Evolutionary conservation across 2,329 filamentous ascomycete genomes (phyloP).

Genomic region (Fusarium sulawesiense): DNA sequence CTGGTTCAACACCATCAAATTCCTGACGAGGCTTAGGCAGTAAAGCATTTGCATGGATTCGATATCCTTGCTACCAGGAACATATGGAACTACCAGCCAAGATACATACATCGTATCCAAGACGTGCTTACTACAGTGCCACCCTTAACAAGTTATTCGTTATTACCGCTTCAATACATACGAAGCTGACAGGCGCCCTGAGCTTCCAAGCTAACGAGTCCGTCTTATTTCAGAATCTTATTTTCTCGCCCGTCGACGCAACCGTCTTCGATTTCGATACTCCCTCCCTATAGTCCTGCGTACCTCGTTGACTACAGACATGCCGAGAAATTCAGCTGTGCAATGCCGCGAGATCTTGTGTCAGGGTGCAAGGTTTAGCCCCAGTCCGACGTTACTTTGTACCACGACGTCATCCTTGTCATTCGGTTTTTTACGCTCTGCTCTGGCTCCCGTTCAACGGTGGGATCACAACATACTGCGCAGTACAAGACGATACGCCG

Average conservation of each 20-base stretch:
- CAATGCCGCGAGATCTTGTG: constrained; percentile 47
- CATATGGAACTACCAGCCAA: neutral
- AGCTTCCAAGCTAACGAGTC: neutral
- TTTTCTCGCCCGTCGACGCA: neutral
- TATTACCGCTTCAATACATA: neutral
- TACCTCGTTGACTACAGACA: constrained; percentile 26
- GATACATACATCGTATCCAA: neutral
- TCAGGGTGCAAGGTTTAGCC: constrained; percentile 40
- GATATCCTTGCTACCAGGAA: neutral
- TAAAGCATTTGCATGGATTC: neutral
- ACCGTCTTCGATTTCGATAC: neutral
- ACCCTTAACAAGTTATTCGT: neutral
- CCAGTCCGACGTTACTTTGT: constrained; percentile 33
- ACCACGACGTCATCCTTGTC: constrained; percentile 29
- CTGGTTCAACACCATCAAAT: neutral
- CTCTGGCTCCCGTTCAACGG: constrained; percentile 23
- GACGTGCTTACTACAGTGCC: neutral
- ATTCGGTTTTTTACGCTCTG: constrained; percentile 15
- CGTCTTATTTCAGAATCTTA: neutral
- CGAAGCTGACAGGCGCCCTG: neutral
- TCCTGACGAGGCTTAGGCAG: neutral
- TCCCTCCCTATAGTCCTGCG: neutral
- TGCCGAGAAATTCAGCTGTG: constrained; percentile 39
- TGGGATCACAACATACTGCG: constrained; percentile 28
- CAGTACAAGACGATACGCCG: constrained; percentile 41